phyloP scores from a whole-genome alignment of 768 basidiomycete species.

The Podaxis pistillaris region DNA sequence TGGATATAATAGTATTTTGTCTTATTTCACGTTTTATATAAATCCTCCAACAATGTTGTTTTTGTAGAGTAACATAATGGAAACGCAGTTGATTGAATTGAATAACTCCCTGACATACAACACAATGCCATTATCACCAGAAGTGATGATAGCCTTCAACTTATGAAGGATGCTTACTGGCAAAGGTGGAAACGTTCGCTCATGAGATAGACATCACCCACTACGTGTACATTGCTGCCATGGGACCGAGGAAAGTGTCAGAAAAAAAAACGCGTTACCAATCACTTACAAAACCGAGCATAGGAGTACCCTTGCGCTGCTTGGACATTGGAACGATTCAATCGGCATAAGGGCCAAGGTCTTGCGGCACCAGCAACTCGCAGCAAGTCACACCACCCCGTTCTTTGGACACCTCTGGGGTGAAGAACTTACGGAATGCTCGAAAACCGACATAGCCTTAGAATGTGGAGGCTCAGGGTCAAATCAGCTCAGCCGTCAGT shows the following conservation, averaged over 20 bases:
- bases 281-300: constrained; percentile 1
- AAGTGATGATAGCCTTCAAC: not conserved
- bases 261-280: too few relatives aligned
- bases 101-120: not conserved
- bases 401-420: constrained; percentile 34
- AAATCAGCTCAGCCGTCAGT: constrained; percentile 22
- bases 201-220: constrained; percentile 23
- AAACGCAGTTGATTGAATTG: not conserved
- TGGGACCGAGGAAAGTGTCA: constrained; percentile 32
- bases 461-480: constrained; percentile 52
- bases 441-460: constrained; percentile 52
- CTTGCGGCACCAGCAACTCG: constrained; percentile 21
- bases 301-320: not conserved
- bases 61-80: not conserved
- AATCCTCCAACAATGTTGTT: not conserved
- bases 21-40: not conserved
- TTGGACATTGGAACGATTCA: not conserved
- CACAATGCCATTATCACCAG: not conserved
- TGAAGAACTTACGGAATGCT: constrained; percentile 46
- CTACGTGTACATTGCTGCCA: constrained; percentile 35
- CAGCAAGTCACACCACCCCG: constrained; percentile 40
- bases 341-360: not conserved
- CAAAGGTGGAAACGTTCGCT: constrained; percentile 44
- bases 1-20: constrained; percentile 11
- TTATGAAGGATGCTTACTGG: constrained; percentile 41